Base-by-base conservation (phyloP, 139 green algal genomes). In the Protoeuglena noctilucae region DNA sequence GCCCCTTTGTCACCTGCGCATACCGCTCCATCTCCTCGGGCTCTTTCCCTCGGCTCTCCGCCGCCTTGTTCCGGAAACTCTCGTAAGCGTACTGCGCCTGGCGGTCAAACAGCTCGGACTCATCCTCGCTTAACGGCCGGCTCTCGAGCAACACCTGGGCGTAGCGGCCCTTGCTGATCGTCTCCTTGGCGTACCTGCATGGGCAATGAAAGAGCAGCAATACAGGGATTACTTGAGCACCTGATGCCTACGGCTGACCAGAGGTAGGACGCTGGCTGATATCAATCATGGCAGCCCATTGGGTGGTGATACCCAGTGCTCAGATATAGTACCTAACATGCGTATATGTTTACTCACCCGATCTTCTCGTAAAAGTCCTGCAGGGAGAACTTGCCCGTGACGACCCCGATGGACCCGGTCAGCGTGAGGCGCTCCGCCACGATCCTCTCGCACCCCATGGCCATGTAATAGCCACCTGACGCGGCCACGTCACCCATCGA, bases 401-500 rank as follows among this genome's bases (percentile, higher is more conserved):
- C 79, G 9, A 95, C 84, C 27, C 88, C 89, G 28, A 96, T 94
- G 57, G 62, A 82, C 23, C 88, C 88, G 2, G 88, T 96, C 56
- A 96, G 73, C 17, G 89, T 96, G 12, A 94, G 68, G 1, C 65
- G 49, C 70, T 94, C 72, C 19, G 89, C 89, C 19, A 96, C 77
- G 22, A 96, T 85, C 65, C 46, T 50, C 1, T 58, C 27, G 18
- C 62, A 56, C 16, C 48, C 84, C 89, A 96, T 96, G 39, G 73
- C 62, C 70, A 97, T 85, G 75, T 97, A 97, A 69, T 96, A 97
- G 4, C 88, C 88, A 0, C 85, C 89, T 27, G 67, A 85, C 9
- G 89, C 89, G 12, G 89, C 89, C 28, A 97, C 85, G 54, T 97
- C 89, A 2, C 58, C 72, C 89, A 97, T 97, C 54, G 57, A 82